Evolutionary conservation across 768 basidiomycete species (phyloP).

Genomic region (Trametes sanguinea): DNA sequence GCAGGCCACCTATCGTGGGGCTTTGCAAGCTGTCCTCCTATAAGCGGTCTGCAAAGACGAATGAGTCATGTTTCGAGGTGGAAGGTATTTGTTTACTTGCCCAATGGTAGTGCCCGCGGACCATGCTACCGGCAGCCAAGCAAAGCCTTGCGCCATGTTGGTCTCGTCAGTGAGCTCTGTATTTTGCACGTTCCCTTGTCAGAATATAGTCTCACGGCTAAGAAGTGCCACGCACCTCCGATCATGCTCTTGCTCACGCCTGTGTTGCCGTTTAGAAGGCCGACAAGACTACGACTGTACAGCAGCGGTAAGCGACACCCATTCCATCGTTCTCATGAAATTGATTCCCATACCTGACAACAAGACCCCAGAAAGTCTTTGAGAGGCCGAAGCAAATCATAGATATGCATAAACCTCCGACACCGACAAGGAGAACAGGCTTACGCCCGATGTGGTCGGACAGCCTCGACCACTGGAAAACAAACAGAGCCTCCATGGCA

Average conservation of each 20-base stretch:
- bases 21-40: constrained; percentile 37
- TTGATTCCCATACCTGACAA: constrained; percentile 28
- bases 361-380: constrained; percentile 33
- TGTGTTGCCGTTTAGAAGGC: constrained; percentile 67
- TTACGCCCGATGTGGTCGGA: constrained; percentile 53
- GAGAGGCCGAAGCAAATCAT: constrained; percentile 41
- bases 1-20: constrained; percentile 37
- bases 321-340: too few species aligned
- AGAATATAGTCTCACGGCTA: not conserved
- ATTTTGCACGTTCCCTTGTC: not conserved
- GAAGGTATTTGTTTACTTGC: constrained; percentile 17
- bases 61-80: not conserved
- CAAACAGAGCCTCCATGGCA: constrained; percentile 45
- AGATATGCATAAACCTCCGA: constrained; percentile 35
- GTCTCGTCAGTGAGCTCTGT: constrained; percentile 38
- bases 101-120: constrained; percentile 32
- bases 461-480: constrained; percentile 48
- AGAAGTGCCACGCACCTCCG: constrained; percentile 32
- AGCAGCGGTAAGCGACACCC: not conserved
- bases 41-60: constrained; percentile 29
- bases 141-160: constrained; percentile 38
- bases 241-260: constrained; percentile 76
- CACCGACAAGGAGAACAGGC: constrained; percentile 46
- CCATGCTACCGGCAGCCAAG: constrained; percentile 36
- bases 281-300: constrained; percentile 72